These are phyloP conservation scores for Carex cristatella DNA, from an alignment of 176 grass and related monocot species.

Conservation along the genomic window DNA sequence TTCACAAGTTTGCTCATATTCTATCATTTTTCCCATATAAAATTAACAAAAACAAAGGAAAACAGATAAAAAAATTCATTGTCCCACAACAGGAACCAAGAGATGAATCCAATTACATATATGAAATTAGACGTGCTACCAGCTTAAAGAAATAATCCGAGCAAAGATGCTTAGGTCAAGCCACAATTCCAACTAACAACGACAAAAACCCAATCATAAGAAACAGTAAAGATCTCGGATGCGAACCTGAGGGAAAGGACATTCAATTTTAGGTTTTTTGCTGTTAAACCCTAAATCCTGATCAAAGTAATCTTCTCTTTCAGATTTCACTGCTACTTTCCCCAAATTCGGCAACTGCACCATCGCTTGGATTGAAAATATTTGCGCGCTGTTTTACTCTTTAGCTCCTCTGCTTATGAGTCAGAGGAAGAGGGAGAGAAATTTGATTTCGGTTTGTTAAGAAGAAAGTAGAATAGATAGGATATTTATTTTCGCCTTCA, in stretches of 20 bases:
- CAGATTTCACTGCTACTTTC: constrained; percentile 37
- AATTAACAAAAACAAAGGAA: not conserved
- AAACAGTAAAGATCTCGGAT: not conserved
- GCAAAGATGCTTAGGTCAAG: not conserved
- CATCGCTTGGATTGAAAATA: constrained; percentile 25
- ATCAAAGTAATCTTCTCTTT: constrained; percentile 39
- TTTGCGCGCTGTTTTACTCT: not conserved
- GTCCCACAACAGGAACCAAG: not conserved
- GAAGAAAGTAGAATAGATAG: not conserved
- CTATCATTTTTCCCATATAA: not conserved
- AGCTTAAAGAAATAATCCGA: not conserved
- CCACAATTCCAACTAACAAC: not conserved
- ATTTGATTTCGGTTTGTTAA: not conserved
- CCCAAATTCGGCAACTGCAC: constrained; percentile 48
- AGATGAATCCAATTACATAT: not conserved
- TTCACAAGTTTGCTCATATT: not conserved
- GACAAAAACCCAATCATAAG: not conserved
- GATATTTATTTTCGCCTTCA: not conserved
- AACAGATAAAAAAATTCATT: not conserved
- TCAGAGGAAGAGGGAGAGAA: not conserved
- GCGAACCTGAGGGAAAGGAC: constrained; percentile 11
- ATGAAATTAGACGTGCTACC: not conserved
- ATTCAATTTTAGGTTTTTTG: constrained; percentile 40
- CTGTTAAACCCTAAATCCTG: constrained; percentile 32
- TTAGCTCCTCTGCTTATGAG: not conserved